Base-by-base conservation (phyloP, 805 yeast genomes). In the Kodamaea leandrae region DNA sequence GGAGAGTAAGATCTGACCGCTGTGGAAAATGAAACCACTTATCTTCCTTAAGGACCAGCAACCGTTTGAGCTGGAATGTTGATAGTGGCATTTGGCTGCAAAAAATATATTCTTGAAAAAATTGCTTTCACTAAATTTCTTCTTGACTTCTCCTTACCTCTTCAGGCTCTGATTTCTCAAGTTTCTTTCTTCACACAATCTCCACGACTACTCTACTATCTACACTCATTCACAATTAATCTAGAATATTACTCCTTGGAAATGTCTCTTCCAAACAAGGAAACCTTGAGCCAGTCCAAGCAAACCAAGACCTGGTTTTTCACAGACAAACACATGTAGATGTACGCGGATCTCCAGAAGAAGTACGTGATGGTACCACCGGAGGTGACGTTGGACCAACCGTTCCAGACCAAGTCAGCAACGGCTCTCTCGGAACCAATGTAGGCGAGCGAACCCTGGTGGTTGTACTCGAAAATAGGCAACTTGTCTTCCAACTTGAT, bases 281-380 rank as follows among this genome's bases (percentile, higher is more conserved):
- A 76, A 47, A 86, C 83, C 74, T 89, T 90, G 48, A 80, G 58
- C 98, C 98, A 90, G 64, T 91, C 98, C 49, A 86, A 65, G 50
- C 80, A 76, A 40, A 90, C 95, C 60, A 89, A 77, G 46, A 88
- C 70, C 75, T 86, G 91, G 74, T 87, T 90, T 72, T 89, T 83
- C 54, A 86, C 78, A 47, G 95, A 82, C 63, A 91, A 78, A 65
- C 91, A 82, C 97, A 91, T 90, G 61, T 86, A 80, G 50, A 91
- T 80, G 66, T 91, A 91, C 21, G 96, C 96, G 21, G 87, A 78
- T 70, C 95, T 83, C 98, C 98, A 90, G 77, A 90, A 86, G 63
- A 87, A 72, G 74, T 84, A 89, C 27, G 97, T 87, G 62, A 86
- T 69, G 38, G 83, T 74, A 57, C 97, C 97, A 48, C 95, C 91